Conservation (phyloP, 352 stramenopile species). For the Globisporangium radiosum region DNA sequence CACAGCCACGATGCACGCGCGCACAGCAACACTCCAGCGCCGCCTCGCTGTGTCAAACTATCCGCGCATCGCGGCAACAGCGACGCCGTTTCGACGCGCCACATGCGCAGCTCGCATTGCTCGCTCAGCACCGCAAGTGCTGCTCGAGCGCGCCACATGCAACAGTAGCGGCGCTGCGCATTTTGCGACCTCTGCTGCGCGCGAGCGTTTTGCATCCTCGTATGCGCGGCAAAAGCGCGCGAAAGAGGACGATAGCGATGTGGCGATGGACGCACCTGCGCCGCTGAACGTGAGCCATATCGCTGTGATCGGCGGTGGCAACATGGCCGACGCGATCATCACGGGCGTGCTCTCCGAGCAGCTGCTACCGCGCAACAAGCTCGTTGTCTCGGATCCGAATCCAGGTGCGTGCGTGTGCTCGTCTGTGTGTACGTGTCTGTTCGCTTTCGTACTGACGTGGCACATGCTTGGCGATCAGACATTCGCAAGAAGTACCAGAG, state of each 20-base stretch:
- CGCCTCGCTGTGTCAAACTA: too few species aligned
- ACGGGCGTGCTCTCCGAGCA: constrained; percentile 68
- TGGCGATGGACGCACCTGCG: constrained; percentile 3
- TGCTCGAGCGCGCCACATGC: too few species aligned
- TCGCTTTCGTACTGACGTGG: background rate
- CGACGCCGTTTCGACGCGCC: too few species aligned
- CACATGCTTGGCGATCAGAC: constrained; percentile 12
- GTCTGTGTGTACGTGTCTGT: background rate
- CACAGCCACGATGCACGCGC: too few species aligned
- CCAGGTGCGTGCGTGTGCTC: constrained; percentile 18
- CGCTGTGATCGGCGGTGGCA: constrained; percentile 82
- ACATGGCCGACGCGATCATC: constrained; percentile 89
- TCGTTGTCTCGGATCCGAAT: constrained; percentile 81
- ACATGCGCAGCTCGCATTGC: background rate
- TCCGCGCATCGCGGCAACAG: too few species aligned
- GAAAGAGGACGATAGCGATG: constrained; percentile 8
- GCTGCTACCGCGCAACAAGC: constrained; percentile 51
- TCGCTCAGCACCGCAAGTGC: background rate
- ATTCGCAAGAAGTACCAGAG: constrained; percentile 59
- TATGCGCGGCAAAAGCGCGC: constrained; percentile 10
- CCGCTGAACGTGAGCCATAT: constrained; percentile 45
- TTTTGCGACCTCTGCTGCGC: constrained; percentile 3
- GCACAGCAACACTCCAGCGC: too few species aligned
- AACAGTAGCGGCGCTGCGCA: background rate
- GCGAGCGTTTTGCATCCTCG: constrained; percentile 14